Evolutionary conservation across 768 basidiomycete species (phyloP), one percentile per base, ranked within the genome.

Genomic region (Thelephora ganbajun): DNA sequence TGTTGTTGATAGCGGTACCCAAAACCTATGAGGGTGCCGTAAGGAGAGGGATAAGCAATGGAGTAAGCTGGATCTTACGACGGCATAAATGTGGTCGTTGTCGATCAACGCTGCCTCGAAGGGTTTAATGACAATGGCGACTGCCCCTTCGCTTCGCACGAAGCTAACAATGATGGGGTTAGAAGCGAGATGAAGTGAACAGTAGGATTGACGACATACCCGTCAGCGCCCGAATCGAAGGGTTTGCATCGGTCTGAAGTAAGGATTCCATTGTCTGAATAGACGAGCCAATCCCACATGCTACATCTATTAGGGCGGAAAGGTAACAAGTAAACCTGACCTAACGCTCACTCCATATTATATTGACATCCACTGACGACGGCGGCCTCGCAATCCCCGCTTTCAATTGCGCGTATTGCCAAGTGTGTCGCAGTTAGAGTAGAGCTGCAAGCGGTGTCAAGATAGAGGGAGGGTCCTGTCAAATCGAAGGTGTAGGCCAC

Each of bases 401-500:
- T 59, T 16, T 58, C 58, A 5, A 76, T 59, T 0, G 70, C 65
- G 23, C 69, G 67, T 1, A 73, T 60, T 2, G 69, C 74, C 13
- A 76, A 62, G 56, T 76, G 73, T 43, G 71, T 59, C 2, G 70
- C 70, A 3, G 62, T 66, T n/a, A 69, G 56, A 12, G 63, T 65
- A 18, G 72, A 74, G 33, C 70, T 73, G 51, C 74, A 76, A 1
- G 71, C 71, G 0, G 70, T 73, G 51, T 76, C 73, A 0, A 68
- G 54, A 5, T 72, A 69, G 30, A 75, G 50, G 4, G 74, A 76
- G 9, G 74, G 75, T 11, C 73, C 73, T 1, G 58, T 62, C n/a
- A 67, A 47, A 43, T 68, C 64, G 43, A 70, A 55, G 45, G 67
- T 63, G 51, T 71, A 68, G 1, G 70, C 67, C 33, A 71, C 57